Percentiles rank a stretch among this genome's conserved stretches.
Conservation (phyloP, 495 filamentous ascomycete genomes). For the Thermothielavioides terrestris region DNA sequence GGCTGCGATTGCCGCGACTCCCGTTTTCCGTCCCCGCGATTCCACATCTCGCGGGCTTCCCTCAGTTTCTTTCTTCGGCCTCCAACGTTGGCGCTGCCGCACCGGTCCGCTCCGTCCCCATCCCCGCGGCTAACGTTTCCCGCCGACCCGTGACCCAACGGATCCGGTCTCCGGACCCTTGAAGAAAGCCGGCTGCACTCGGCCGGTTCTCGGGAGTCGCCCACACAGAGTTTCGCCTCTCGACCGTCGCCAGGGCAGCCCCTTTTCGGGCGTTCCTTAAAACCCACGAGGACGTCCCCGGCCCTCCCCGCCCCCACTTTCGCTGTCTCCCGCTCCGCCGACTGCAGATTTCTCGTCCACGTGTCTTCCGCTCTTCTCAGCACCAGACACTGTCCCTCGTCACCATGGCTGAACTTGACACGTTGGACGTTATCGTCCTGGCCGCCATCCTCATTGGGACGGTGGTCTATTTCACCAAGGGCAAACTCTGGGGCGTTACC, state of each 20-base stretch:
- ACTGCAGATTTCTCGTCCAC: neutral
- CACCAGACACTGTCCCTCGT: too few relatives aligned
- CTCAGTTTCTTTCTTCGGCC: constrained; percentile 1
- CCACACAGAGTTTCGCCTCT: too few relatives aligned
- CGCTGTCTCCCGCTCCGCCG: too few relatives aligned
- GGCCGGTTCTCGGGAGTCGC: neutral
- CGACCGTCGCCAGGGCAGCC: too few relatives aligned
- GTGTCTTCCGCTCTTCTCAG: too few relatives aligned
- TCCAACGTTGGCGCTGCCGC: neutral
- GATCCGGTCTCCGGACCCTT: constrained; percentile 1
- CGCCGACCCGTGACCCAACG: constrained; percentile 3
- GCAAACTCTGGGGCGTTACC: constrained; percentile 75
- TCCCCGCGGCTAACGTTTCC: constrained; percentile 14
- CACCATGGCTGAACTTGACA: constrained; percentile 90
- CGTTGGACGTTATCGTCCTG: constrained; percentile 87
- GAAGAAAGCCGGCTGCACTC: neutral
- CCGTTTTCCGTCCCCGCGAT: neutral
- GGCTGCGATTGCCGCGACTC: neutral
- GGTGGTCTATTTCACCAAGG: constrained; percentile 94
- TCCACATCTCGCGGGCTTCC: too few relatives aligned
- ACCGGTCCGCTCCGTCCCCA: neutral
- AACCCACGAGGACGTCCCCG: neutral
- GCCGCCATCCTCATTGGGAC: constrained; percentile 75
- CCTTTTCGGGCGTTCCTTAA: neutral
- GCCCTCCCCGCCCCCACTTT: neutral